Conservation (phyloP, 345 rosid genomes). For the Aquilaria sinensis region DNA sequence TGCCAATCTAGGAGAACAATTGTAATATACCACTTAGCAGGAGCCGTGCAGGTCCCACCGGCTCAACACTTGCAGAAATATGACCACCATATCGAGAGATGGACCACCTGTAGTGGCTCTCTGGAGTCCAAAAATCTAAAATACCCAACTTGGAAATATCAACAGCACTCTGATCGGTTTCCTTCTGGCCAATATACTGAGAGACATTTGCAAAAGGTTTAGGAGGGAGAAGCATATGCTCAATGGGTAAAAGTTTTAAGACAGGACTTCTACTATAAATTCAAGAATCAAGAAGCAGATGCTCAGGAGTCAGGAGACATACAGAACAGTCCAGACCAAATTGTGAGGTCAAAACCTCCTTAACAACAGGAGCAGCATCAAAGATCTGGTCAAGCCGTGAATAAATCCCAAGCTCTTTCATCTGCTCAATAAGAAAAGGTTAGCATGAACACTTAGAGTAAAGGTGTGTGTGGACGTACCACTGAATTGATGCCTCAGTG, state of each 20-base stretch:
- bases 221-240: slow-evolving; percentile 1
- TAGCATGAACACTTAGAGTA: slow-evolving; percentile 6
- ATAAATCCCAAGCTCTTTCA: slow-evolving; percentile 71
- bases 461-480: slow-evolving; percentile 6
- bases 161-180: slow-evolving; percentile 83
- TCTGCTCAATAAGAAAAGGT: slow-evolving; percentile 25
- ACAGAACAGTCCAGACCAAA: slow-evolving; percentile 74
- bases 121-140: slow-evolving; percentile 90
- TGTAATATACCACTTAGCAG: slow-evolving; percentile 46
- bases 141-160: slow-evolving; percentile 58
- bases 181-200: slow-evolving; percentile 78
- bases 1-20: slow-evolving; percentile 1
- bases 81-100: slow-evolving; percentile 83
- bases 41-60: slow-evolving; percentile 69
- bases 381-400: slow-evolving; percentile 88
- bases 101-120: slow-evolving; percentile 86
- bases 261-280: slow-evolving; percentile 2
- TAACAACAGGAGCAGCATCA: slow-evolving; percentile 86
- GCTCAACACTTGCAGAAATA: slow-evolving; percentile 64
- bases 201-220: slow-evolving; percentile 3
- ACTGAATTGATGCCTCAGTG: not conserved
- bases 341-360: slow-evolving; percentile 80
- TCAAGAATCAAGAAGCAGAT: slow-evolving; percentile 3
- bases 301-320: slow-evolving; percentile 24
- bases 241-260: not conserved